Evolutionary conservation across 345 rosid species (phyloP), one percentile per base, ranked within the genome.

Genomic region (Physaria fendleri): DNA sequence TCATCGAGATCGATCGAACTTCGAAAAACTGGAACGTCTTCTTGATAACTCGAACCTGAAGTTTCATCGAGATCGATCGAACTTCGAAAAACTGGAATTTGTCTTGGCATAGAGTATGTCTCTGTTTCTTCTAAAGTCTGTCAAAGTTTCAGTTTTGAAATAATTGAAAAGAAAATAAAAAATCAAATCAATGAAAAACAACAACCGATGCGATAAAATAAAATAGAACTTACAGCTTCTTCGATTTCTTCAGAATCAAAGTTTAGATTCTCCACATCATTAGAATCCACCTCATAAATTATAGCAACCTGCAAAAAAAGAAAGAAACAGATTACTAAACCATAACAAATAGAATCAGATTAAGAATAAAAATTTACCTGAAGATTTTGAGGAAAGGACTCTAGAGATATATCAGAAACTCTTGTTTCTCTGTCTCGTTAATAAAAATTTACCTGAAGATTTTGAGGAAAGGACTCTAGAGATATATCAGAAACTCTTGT

Each of bases 101-200:
- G n/a, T n/a, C n/a, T n/a, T n/a, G n/a, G n/a, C n/a, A n/a, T n/a
- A n/a, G n/a, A n/a, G n/a, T n/a, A n/a, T n/a, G n/a, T n/a, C n/a
- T n/a, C n/a, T n/a, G n/a, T n/a, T n/a, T 93, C 98, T 30, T 79
- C 29, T 37, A 66, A 16, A 49, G 89, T 72, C 98, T 92, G 88
- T 48, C 12, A 22, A 10, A 34, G 40, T n/a, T n/a, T n/a, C n/a
- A n/a, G n/a, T n/a, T n/a, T n/a, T n/a, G n/a, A 1, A 37, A 39
- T 12, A 23, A n/a, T 20, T 5, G 35, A 8, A 41, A 20, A 18
- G 37, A 13, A 22, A 63, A 14, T 8, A n/a, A n/a, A n/a, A n/a
- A n/a, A 23, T 34, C 10, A 15, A 38, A 21, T 39, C 58, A 40
- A 48, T 41, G 14, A 18, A 24, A 13, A 35, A n/a, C 41, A n/a